Conservation (phyloP, 2,329 filamentous ascomycete species). For the Fusarium temperatum region DNA sequence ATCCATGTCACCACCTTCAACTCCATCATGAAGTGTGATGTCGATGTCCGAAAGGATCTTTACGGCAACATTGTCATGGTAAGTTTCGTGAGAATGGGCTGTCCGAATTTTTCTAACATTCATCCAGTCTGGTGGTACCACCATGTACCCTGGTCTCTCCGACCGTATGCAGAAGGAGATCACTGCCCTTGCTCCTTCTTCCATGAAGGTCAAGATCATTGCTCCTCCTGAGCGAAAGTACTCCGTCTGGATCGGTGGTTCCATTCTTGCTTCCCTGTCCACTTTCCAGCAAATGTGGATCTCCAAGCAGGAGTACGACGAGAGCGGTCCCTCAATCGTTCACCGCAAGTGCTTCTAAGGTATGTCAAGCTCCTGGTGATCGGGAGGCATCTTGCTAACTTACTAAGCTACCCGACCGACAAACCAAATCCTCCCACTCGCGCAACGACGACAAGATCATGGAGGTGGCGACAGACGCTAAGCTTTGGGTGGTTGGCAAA, state of each 20-base stretch:
- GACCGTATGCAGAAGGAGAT: slow-evolving; percentile 99
- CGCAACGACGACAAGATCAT: slow-evolving; percentile 53
- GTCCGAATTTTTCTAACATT: slow-evolving; percentile 44
- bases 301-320: slow-evolving; percentile 99
- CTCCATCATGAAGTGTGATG: slow-evolving; percentile 99
- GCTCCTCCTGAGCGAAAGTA: slow-evolving; percentile 99
- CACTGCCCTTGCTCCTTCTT: slow-evolving; percentile 97
- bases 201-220: slow-evolving; percentile 99
- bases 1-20: slow-evolving; percentile 99
- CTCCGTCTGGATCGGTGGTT: slow-evolving; percentile 99
- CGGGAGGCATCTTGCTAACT: slow-evolving; percentile 33
- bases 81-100: slow-evolving; percentile 54
- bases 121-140: slow-evolving; percentile 95
- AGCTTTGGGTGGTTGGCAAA: slow-evolving; percentile 56
- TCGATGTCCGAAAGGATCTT: slow-evolving; percentile 99
- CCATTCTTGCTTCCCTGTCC: slow-evolving; percentile 97
- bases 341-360: slow-evolving; percentile 99
- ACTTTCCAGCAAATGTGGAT: slow-evolving; percentile 99
- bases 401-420: slow-evolving; percentile 43
- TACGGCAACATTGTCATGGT: slow-evolving; percentile 99
- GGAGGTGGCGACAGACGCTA: slow-evolving; percentile 56
- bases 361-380: slow-evolving; percentile 47
- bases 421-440: slow-evolving; percentile 48
- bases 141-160: slow-evolving; percentile 99
- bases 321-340: slow-evolving; percentile 98